Base-by-base conservation (phyloP, 2,329 filamentous ascomycete genomes). In the Passalora sequoiae region DNA sequence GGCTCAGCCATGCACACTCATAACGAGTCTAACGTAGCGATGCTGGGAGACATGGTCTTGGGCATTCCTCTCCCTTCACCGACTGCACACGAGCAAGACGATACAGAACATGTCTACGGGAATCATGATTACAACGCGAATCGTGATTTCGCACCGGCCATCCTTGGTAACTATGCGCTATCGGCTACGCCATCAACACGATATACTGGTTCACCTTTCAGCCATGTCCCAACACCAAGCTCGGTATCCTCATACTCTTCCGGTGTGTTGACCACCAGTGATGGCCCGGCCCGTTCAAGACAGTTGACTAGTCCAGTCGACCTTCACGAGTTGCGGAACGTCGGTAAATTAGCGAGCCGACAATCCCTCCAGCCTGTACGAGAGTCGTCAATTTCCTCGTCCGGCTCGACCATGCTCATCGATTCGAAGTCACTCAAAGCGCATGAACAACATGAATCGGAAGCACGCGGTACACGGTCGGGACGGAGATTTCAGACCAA, bases 181-280 rank as follows among this genome's bases (percentile, higher is more conserved):
- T 87, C 84, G 48, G 78, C 73, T 17, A 88, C 83, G 46, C 83
- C 84, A 27, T 89, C 84, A 3, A 88, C 85, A 1, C 73, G 81
- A 48, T 88, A 84, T 57, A 86, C 83, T 1, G 84, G 80, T 43
- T 89, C 85, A 1, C 79, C 83, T 4, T 89, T 87, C 64, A 89
- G 84, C 59, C 76, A 84, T 50, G 83, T 85, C 46, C 88, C 84
- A 1, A 89, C 85, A 3, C 85, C 85, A 5, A 88, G 84, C 4
- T 89, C 85, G 7, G 81, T 85, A 50, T 84, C 81, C 6, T 89
- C 85, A 1, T 82, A 84, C 55, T 89, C 84, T 12, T 83, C 85
- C 3, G 75, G 78, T 3, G 63, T 83, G 62, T 49, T 71, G 66
- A 49, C 71, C 60, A 53, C 72, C 63, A 65, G 60, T 32, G 44